These are phyloP conservation scores for Beauveria caledonica DNA, from an alignment of 2,329 filamentous ascomycete species.

Conservation along the genomic window DNA sequence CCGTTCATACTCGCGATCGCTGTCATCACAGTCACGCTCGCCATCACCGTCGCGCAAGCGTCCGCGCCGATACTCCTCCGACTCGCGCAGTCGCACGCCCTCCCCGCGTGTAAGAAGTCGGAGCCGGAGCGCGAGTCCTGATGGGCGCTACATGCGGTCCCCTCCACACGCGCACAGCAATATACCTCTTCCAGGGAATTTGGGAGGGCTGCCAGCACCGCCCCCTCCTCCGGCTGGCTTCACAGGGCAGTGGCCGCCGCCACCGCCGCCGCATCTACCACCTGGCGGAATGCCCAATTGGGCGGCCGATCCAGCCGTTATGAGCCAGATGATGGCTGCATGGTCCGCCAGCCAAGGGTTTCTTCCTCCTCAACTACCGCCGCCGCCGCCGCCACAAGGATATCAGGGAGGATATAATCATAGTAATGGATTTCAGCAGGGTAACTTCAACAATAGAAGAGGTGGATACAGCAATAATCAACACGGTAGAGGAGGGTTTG, in stretches of 20 bases:
- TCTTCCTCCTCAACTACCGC: slow-evolving; percentile 15
- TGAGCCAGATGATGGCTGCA: slow-evolving; percentile 13
- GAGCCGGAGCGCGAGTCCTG: slow-evolving; percentile 19
- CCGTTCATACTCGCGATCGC: slow-evolving; percentile 27
- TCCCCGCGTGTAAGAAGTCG: slow-evolving; percentile 20
- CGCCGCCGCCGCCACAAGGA: background rate
- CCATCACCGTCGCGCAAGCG: slow-evolving; percentile 25
- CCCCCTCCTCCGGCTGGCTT: slow-evolving; percentile 31
- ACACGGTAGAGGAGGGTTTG: slow-evolving; percentile 24
- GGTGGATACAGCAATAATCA: slow-evolving; percentile 16
- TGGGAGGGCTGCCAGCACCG: slow-evolving; percentile 16
- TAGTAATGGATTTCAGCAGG: background rate
- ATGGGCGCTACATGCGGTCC: slow-evolving; percentile 20
- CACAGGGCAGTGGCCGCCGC: slow-evolving; percentile 31
- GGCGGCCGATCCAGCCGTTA: slow-evolving; percentile 13
- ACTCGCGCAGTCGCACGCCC: slow-evolving; percentile 17
- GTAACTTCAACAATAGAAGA: background rate
- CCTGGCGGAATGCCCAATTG: slow-evolving; percentile 14
- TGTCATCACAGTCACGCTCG: slow-evolving; percentile 20
- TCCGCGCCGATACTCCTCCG: slow-evolving; percentile 18
- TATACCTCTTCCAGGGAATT: slow-evolving; percentile 19
- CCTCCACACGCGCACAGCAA: slow-evolving; percentile 23
- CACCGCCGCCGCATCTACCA: slow-evolving; percentile 27
- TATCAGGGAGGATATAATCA: background rate
- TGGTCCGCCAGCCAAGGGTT: slow-evolving; percentile 1